These are phyloP conservation scores for Evernia prunastri DNA, from an alignment of 495 filamentous ascomycete genomes.

Conservation along the genomic window DNA sequence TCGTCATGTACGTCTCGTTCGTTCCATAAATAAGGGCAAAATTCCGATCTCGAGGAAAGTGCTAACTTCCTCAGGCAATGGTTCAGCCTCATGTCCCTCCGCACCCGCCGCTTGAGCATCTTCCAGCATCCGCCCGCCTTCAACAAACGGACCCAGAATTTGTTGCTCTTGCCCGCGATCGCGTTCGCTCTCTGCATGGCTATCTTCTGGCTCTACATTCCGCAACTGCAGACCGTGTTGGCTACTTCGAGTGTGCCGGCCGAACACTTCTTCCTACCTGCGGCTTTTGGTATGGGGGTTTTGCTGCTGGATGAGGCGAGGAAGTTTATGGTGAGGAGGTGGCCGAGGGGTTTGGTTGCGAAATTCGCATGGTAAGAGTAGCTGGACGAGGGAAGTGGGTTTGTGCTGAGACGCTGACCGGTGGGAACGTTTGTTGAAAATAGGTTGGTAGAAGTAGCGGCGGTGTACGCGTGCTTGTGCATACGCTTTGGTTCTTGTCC, in stretches of 20 bases:
- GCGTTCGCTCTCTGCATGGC: conserved; percentile 55
- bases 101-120: conserved; percentile 57
- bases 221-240: conserved; percentile 41
- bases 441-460: no score
- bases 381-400: no score
- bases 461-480: no score
- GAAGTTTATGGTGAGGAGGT: conserved; percentile 46
- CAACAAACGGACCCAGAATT: conserved; percentile 41
- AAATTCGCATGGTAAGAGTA: conserved; percentile 1
- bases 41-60: no score
- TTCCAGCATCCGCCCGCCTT: conserved; percentile 58
- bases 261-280: conserved; percentile 62
- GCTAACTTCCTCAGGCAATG: no score
- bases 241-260: conserved; percentile 47
- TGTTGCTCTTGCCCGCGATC: conserved; percentile 59
- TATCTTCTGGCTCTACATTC: conserved; percentile 58
- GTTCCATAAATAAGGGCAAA: no score
- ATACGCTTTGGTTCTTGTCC: not conserved
- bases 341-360: conserved; percentile 14
- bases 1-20: no score
- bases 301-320: conserved; percentile 53
- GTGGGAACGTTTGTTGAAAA: no score
- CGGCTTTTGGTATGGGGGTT: conserved; percentile 54
- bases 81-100: conserved; percentile 60
- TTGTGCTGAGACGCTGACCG: no score